Base-by-base conservation (phyloP, 805 yeast species). In the Limtongia smithiae region DNA sequence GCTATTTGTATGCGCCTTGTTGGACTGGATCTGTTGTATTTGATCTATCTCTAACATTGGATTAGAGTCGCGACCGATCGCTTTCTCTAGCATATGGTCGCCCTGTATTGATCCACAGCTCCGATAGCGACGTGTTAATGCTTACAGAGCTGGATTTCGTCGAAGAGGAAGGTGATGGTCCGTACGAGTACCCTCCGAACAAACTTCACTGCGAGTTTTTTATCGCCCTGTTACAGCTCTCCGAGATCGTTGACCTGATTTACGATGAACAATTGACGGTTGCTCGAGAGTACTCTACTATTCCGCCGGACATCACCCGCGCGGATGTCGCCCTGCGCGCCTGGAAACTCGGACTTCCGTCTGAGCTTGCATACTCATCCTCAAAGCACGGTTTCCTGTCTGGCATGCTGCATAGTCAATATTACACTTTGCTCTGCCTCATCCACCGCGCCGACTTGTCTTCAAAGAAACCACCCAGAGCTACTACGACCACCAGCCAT, bases 281-380 rank as follows among this genome's bases (percentile, higher is more conserved):
- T 17, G 81, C 81, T 50, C 81, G 85, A 0, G 83, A 82, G 62
- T 72, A 62, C 30, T 63, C 54, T 33, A 73, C 68, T 61, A 72
- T 60, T 65, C 69, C 67, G 71, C 74, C 71, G 65, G 80, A 72
- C 73, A 77, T 75, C 30, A 65, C 71, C 14, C 82, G 80, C 56
- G 81, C 88, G 63, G 94, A 85, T 63, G 73, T 79, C 76, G 72
- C 85, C 43, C 77, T 85, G 81, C 86, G 87, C 18, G 73, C 81
- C 42, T 85, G 90, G 91, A 79, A 84, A 65, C 75, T 79, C 44
- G 76, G 76, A 50, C 68, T 85, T 46, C 90, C 93, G 1, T 69
- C 76, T 3, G 76, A 77, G 50, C 68, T 85, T 55, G 79, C 77
- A 48, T 83, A 83, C 60, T 73, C 79, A 14, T 66, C 71, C 8